Evolutionary conservation across 2,329 filamentous ascomycete genomes (phyloP), one percentile per base, ranked within the genome.

Genomic region (Chaetomium globosum): DNA sequence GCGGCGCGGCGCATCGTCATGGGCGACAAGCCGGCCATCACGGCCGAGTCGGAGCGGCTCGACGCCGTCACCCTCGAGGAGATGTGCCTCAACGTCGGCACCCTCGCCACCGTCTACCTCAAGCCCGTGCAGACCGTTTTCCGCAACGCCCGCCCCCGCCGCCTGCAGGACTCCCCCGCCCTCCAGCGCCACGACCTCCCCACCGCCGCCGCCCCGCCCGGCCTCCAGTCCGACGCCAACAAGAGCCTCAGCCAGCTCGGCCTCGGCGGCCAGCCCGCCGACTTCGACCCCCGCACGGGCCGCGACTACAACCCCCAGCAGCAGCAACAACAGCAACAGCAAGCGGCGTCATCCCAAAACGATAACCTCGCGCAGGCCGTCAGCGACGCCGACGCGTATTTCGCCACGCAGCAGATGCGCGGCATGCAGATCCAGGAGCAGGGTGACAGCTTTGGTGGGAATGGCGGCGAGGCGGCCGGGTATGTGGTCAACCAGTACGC

Each of bases 81-180:
- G 76, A 94, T 99, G 86, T 98, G 95, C 74, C 85, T 99, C 66
- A 96, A 94, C 71, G 93, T 99, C 54, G 95, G 95, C 70, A 98
- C 95, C 0, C 84, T 99, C 3, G 95, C 95, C 3, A 99, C 95
- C 0, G 94, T 99, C 59, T 99, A 99, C 77, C 86, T 99, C 58
- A 99, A 99, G 77, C 95, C 95, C 3, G 94, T 99, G 6, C 93
- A 98, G 76, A 94, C 95, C 61, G 95, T 99, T 10, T 99, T 99
- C 83, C 89, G 95, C 64, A 89, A 89, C 21, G 94, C 95, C 13
- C 86, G 95, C 16, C 90, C 92, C 1, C 85, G 92, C 26, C 88
- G 88, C 64, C 83, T 99, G 2, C 83, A 87, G 63, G 91, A 96
- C 61, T 94, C 89, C 2, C 93, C 94, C 0, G 93, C 93, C 0